Evolutionary conservation across 2,329 filamentous ascomycete species (phyloP), one percentile per base, ranked within the genome.

Genomic region (Aureobasidium uvarum): DNA sequence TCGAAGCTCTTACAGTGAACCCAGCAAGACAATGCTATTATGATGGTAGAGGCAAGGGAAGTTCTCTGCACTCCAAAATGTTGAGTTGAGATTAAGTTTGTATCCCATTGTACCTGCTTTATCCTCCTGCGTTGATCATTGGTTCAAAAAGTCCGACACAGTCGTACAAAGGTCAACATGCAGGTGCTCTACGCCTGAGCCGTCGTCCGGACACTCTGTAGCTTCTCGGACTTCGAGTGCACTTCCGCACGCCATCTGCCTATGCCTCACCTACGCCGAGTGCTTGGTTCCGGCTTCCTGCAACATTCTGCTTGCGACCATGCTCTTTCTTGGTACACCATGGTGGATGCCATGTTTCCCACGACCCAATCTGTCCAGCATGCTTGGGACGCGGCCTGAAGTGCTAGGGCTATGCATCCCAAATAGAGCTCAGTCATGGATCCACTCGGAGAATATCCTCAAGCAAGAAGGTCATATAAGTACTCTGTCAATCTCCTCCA

Each of bases 161-260:
- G 59, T 62, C 11, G 46, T 52, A 62, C 59, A 62, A 23, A 48
- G 33, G 46, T 25, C 43, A 18, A 11, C 59, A 52, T 62, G 59
- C 59, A 62, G 59, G 48, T 52, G 18, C 46, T 41, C 28, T 48
- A 14, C 46, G 33, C 48, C 45, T 43, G 36, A 62, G 46, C 48
- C 59, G 45, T 54, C 59, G 36, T 43, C 25, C 59, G 46, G 46
- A 62, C 45, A 52, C 18, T 18, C 46, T 52, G 36, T 51, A 51
- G 25, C 23, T 62, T 52, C 25, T 62, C 59, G 59, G 59, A 62
- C 59, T 62, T 62, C 48, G n/a, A 39, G 52, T 33, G 36, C 46
- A 45, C 46, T 62, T 31, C 59, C 59, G 59, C 59, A 62, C 36
- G 48, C 46, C 36, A 62, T 62, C 46, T 23, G n/a, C 59, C 46